Evolutionary conservation across 2,329 filamentous ascomycete genomes (phyloP).

Genomic region (Colletotrichum brevisporum): DNA sequence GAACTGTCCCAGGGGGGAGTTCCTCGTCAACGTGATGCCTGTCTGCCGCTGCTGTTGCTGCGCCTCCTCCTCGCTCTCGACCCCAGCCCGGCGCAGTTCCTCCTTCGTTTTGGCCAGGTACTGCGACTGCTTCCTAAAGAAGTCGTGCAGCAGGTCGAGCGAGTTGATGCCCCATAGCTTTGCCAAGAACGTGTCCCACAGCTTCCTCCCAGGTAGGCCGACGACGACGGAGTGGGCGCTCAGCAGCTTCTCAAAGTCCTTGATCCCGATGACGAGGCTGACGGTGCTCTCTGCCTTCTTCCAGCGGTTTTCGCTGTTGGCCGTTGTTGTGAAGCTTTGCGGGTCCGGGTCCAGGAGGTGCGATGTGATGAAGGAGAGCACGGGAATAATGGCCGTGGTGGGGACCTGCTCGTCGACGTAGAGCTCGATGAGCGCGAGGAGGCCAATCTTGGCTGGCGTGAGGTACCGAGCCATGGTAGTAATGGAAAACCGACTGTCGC

Average conservation of each 20-base stretch:
- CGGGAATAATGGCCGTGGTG: conserved; percentile 77
- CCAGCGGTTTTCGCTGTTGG: conserved; percentile 56
- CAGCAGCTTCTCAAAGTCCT: conserved; percentile 73
- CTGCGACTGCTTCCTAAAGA: conserved; percentile 74
- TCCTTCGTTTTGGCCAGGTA: conserved; percentile 75
- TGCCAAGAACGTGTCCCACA: conserved; percentile 89
- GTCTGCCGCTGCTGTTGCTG: conserved; percentile 51
- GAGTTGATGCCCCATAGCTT: conserved; percentile 89
- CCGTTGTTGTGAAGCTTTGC: conserved; percentile 47
- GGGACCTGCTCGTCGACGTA: conserved; percentile 82
- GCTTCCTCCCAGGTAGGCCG: conserved; percentile 78
- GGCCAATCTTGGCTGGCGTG: conserved; percentile 88
- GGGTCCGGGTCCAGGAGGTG: conserved; percentile 71
- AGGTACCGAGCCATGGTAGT: conserved; percentile 81
- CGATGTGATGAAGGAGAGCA: conserved; percentile 84
- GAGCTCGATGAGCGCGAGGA: conserved; percentile 84
- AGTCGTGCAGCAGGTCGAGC: conserved; percentile 82
- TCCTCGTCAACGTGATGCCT: conserved; percentile 75
- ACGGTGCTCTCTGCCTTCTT: conserved; percentile 64
- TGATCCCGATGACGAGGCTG: conserved; percentile 67
- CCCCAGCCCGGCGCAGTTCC: conserved; percentile 68
- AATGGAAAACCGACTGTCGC: background rate
- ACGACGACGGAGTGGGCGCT: conserved; percentile 64
- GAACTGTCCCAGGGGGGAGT: conserved; percentile 86
- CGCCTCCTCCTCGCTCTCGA: conserved; percentile 58